Base-by-base conservation (phyloP, 495 filamentous ascomycete species). In the Tuber microsphaerosporum region DNA sequence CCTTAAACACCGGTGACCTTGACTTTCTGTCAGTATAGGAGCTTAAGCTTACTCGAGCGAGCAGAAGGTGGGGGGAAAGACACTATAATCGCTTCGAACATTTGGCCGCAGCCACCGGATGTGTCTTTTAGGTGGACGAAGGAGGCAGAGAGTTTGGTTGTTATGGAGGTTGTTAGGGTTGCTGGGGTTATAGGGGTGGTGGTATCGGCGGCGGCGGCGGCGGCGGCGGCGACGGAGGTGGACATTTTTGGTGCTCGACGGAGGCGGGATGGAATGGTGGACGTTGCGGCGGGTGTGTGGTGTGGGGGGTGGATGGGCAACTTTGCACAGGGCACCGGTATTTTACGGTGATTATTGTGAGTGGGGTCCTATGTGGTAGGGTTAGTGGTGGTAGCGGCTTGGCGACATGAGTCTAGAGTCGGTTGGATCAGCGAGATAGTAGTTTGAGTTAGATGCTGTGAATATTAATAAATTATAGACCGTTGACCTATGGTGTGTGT, bases 81-180 rank as follows among this genome's bases (percentile, higher is more conserved):
- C 17, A 99, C 94, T 70, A 99, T 93, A 43, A 94, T 89, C 2
- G 94, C 91, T 75, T 94, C 92, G 86, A 94, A 97, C 80, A 95
- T 92, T 85, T 97, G 94, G 72, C 95, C 96, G 83, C 96, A 98
- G 80, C 95, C 96, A 79, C 95, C 95, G 69, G 93, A 97, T 85
- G 94, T 89, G 84, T 99, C 95, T 78, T 92, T 90, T 80, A 99
- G 92, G 81, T 97, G 92, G 73, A 97, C 94, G 85, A 96, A 89
- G 61, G 88, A 88, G 20, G 94, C 94, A 73, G 90, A 88, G 69
- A 99, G 87, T 75, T 90, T 88, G 74, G 91, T 88, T 10, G 87
- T 87, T 74, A 99, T 86, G 73, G 92, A 93, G 39, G 84, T 83
- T 83, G 87, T 89, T 69, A 99, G 85, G 61, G 87, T 88, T 44